Conservation (phyloP, 257 asterid genomes). For the Catharanthus roseus region DNA sequence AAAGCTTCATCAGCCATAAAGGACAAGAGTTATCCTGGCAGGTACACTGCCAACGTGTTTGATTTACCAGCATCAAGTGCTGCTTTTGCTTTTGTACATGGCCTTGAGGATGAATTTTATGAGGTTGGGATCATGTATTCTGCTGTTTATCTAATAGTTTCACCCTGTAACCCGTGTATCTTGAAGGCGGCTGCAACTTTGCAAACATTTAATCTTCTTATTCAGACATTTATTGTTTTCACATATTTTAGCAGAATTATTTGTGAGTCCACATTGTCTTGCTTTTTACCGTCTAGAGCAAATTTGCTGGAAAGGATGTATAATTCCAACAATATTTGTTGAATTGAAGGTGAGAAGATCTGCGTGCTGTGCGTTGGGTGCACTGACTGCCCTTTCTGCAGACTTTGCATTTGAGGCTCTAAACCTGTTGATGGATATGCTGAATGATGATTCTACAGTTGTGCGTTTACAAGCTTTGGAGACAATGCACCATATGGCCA, state of each 20-base stretch:
- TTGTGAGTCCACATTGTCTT: slow-evolving; percentile 1
- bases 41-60: slow-evolving; percentile 44
- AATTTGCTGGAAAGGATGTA: slow-evolving; percentile 18
- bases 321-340: slow-evolving; percentile 21
- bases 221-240: neutral
- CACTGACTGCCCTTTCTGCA: slow-evolving; percentile 42
- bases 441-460: slow-evolving; percentile 64
- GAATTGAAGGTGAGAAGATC: slow-evolving; percentile 78
- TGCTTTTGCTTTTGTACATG: slow-evolving; percentile 71
- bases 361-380: slow-evolving; percentile 79
- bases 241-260: neutral
- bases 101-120: slow-evolving; percentile 86
- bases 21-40: slow-evolving; percentile 55
- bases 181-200: neutral
- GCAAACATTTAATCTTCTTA: too few relatives aligned
- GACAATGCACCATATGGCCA: slow-evolving; percentile 56
- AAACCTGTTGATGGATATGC: slow-evolving; percentile 56
- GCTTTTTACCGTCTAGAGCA: slow-evolving; percentile 6
- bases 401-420: slow-evolving; percentile 61
- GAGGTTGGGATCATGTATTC: slow-evolving; percentile 42
- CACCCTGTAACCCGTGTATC: neutral
- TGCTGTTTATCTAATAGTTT: neutral
- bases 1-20: slow-evolving; percentile 47
- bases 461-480: slow-evolving; percentile 75
- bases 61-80: slow-evolving; percentile 65